Conservation (phyloP, 371 early-diverging fungal species). For the Mucor sp. region DNA sequence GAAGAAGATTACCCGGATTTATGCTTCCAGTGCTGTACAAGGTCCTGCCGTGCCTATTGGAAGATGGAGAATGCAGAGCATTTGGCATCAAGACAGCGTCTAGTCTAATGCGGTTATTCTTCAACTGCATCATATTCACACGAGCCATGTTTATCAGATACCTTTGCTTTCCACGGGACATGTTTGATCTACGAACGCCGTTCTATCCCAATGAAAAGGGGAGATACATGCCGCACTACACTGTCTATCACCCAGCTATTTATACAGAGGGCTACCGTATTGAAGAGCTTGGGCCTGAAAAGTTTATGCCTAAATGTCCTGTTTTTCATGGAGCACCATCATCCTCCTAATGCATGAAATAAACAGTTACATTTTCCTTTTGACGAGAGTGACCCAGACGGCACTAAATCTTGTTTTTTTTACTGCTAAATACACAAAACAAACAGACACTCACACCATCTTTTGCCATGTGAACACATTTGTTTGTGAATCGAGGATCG, state of each 20-base stretch:
- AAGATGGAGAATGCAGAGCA: constrained; percentile 21
- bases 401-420: neutral
- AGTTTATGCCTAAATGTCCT: constrained; percentile 31
- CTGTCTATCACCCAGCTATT: constrained; percentile 24
- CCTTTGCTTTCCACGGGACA: constrained; percentile 22
- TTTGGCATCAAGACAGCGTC: constrained; percentile 20
- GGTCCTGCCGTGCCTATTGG: constrained; percentile 26
- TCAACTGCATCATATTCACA: constrained; percentile 8
- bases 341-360: neutral
- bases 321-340: constrained; percentile 13
- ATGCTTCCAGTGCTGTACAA: constrained; percentile 19
- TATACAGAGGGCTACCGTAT: constrained; percentile 26
- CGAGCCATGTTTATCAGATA: constrained; percentile 23
- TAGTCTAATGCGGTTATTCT: neutral
- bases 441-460: neutral
- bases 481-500: neutral
- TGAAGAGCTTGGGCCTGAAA: constrained; percentile 32
- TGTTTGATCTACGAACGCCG: constrained; percentile 25
- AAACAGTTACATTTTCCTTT: neutral
- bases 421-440: neutral
- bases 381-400: neutral
- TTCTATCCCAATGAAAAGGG: constrained; percentile 26
- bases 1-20: constrained; percentile 13
- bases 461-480: neutral
- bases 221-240: constrained; percentile 26